These are phyloP conservation scores for Zygotorulaspora florentina DNA, from an alignment of 805 yeast genomes.

Conservation along the genomic window DNA sequence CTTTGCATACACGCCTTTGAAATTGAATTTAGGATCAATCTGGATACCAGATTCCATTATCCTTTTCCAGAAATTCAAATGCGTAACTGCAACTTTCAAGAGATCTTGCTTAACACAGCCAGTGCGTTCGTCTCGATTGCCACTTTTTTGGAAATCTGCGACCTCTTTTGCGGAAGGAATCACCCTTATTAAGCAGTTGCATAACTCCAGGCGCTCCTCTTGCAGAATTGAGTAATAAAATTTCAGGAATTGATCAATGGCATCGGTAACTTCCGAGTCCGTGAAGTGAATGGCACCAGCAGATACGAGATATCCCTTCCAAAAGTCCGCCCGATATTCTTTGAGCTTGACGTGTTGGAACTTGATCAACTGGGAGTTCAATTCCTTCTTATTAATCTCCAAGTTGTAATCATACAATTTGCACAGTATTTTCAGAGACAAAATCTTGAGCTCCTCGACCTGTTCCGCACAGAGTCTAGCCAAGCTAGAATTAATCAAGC, in stretches of 20 bases:
- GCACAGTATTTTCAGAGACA: constrained; percentile 19
- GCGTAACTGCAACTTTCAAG: constrained; percentile 16
- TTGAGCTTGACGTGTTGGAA: constrained; percentile 11
- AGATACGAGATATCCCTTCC: constrained; percentile 52
- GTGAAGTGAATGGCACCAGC: constrained; percentile 56
- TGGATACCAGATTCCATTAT: constrained; percentile 22
- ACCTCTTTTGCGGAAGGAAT: constrained; percentile 21
- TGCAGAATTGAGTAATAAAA: constrained; percentile 24
- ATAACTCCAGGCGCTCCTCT: constrained; percentile 11
- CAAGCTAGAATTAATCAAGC: constrained; percentile 35
- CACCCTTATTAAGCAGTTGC: constrained; percentile 19
- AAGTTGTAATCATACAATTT: constrained; percentile 2
- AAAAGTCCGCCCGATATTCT: constrained; percentile 37
- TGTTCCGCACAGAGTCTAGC: constrained; percentile 61
- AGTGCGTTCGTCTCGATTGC: not conserved
- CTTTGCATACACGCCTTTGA: constrained; percentile 25
- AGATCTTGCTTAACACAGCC: constrained; percentile 16
- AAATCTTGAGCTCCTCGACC: constrained; percentile 49
- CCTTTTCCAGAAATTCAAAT: constrained; percentile 25
- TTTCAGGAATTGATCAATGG: constrained; percentile 39
- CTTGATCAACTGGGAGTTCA: constrained; percentile 29
- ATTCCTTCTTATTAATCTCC: constrained; percentile 12
- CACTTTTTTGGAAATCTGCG: constrained; percentile 4
- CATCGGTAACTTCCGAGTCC: constrained; percentile 40
- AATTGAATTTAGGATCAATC: constrained; percentile 16